Conservation (phyloP, 192 early-diverging fungal genomes). For the Coemansia guatemalensis region DNA sequence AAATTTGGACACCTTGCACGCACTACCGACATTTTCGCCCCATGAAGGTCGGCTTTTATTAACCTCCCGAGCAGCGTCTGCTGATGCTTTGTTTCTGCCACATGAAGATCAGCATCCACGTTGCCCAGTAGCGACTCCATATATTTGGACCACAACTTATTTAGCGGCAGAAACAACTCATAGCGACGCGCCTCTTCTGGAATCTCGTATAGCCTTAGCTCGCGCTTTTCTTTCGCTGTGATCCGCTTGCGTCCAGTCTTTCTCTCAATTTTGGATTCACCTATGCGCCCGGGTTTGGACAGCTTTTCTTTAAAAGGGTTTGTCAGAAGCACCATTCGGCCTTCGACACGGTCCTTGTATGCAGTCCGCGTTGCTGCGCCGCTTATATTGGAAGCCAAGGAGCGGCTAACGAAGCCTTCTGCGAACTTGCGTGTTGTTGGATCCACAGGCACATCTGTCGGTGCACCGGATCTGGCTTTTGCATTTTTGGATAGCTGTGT, state of each 20-base stretch:
- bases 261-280: constrained; percentile 4
- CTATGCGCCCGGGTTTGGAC: constrained; percentile 7
- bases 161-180: constrained; percentile 67
- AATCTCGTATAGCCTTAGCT: constrained; percentile 63
- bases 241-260: constrained; percentile 55
- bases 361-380: constrained; percentile 12
- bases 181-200: constrained; percentile 56
- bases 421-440: constrained; percentile 24
- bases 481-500: constrained; percentile 18
- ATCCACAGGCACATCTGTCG: constrained; percentile 28
- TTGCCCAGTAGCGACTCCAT: constrained; percentile 63
- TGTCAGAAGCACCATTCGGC: constrained; percentile 37
- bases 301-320: constrained; percentile 36
- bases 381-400: constrained; percentile 18
- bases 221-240: constrained; percentile 60
- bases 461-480: constrained; percentile 24
- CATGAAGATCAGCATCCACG: constrained; percentile 17
- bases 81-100: constrained; percentile 49
- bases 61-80: constrained; percentile 23
- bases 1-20: constrained; percentile 76
- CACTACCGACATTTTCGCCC: constrained; percentile 70
- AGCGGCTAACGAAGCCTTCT: constrained; percentile 21
- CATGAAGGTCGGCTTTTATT: constrained; percentile 86
- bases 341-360: constrained; percentile 38
- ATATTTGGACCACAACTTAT: constrained; percentile 77